phyloP scores from a whole-genome alignment of 2,329 filamentous ascomycete genomes.

The Verticillium alfalfae region DNA sequence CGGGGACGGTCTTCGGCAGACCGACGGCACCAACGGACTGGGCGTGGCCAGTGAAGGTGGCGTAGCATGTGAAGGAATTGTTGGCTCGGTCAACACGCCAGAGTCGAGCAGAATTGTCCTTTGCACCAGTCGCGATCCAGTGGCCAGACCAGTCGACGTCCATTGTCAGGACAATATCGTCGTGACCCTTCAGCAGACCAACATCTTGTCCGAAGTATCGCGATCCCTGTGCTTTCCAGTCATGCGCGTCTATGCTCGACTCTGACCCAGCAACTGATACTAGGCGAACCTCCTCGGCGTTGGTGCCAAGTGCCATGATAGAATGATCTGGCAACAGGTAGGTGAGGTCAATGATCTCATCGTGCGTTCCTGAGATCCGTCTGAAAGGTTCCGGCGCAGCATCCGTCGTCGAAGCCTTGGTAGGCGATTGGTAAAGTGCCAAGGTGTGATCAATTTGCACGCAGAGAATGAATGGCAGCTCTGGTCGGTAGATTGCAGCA shows the following conservation, averaged over 20 bases:
- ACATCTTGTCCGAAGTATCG: constrained; percentile 86
- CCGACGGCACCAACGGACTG: constrained; percentile 90
- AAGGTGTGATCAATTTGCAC: constrained; percentile 88
- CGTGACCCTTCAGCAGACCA: constrained; percentile 79
- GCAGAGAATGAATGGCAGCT: constrained; percentile 67
- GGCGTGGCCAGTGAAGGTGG: constrained; percentile 83
- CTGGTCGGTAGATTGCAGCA: constrained; percentile 60
- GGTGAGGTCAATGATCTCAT: constrained; percentile 92
- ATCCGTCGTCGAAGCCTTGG: constrained; percentile 27
- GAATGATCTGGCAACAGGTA: constrained; percentile 79
- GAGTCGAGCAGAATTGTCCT: constrained; percentile 89
- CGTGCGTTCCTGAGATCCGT: constrained; percentile 90
- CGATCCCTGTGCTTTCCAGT: constrained; percentile 14
- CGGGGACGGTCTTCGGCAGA: constrained; percentile 65
- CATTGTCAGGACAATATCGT: constrained; percentile 91
- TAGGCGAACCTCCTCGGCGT: constrained; percentile 87
- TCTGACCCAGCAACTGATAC: constrained; percentile 59
- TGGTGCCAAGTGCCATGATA: constrained; percentile 84
- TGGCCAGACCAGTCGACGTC: constrained; percentile 96
- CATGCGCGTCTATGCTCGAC: constrained; percentile 14
- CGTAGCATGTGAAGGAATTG: constrained; percentile 72
- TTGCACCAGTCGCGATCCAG: constrained; percentile 93
- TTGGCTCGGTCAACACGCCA: constrained; percentile 80
- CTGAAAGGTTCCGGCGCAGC: constrained; percentile 50
- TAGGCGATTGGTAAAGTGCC: constrained; percentile 58